Conservation (phyloP, 176 grass and related monocot species). For the Oryza australiensis region DNA sequence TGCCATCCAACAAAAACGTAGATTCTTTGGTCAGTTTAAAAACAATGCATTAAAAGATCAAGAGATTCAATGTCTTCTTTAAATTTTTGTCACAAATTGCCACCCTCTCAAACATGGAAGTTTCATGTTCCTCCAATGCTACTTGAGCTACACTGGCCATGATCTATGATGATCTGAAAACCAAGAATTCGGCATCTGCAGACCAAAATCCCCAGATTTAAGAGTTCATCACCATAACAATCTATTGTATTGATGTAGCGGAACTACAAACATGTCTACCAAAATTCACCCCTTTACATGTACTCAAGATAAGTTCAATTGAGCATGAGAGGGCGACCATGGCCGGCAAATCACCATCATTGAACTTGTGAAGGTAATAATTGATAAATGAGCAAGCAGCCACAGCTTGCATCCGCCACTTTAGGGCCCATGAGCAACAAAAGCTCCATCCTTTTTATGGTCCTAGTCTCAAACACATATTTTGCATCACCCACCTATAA, state of each 20-base stretch:
- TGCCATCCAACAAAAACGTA: not conserved
- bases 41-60: not conserved
- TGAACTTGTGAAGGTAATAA: constrained; percentile 87
- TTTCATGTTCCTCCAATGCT: constrained; percentile 53
- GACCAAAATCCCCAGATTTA: constrained; percentile 33
- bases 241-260: not conserved
- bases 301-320: constrained; percentile 69
- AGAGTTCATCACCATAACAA: not conserved
- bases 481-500: constrained; percentile 55
- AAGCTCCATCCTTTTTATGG: constrained; percentile 93
- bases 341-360: constrained; percentile 44
- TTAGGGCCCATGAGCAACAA: constrained; percentile 73
- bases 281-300: constrained; percentile 54
- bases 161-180: constrained; percentile 85
- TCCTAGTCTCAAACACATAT: constrained; percentile 74
- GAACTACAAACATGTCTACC: not conserved
- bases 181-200: constrained; percentile 77
- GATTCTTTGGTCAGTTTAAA: too few relatives aligned
- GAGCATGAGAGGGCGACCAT: constrained; percentile 58
- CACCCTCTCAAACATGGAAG: constrained; percentile 56
- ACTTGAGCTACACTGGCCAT: constrained; percentile 68
- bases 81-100: constrained; percentile 51
- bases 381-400: constrained; percentile 94
- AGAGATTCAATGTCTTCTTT: constrained; percentile 58
- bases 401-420: constrained; percentile 86